These are phyloP conservation scores for Penicillium sp. DNA, from an alignment of 2,329 filamentous ascomycete species.

Conservation along the genomic window DNA sequence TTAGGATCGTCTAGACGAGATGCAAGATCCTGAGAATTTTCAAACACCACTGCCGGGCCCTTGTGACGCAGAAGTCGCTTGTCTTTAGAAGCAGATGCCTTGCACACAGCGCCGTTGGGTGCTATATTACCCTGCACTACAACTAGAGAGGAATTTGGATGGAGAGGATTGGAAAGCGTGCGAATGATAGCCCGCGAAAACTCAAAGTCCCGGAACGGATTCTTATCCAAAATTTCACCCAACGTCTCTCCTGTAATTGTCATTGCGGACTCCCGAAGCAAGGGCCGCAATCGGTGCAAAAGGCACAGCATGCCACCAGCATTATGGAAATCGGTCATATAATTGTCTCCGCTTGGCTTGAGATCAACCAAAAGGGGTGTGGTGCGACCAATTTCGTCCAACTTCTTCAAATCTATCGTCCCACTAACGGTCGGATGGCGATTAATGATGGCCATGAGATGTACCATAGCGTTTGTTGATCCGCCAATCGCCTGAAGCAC, in stretches of 20 bases:
- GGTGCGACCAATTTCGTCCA: slow-evolving; percentile 47
- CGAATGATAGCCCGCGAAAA: slow-evolving; percentile 43
- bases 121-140: slow-evolving; percentile 48
- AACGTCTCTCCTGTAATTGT: slow-evolving; percentile 48
- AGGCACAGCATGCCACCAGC: slow-evolving; percentile 50
- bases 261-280: slow-evolving; percentile 44
- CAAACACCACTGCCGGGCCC: slow-evolving; percentile 47
- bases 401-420: slow-evolving; percentile 42
- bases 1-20: slow-evolving; percentile 44
- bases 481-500: slow-evolving; percentile 55
- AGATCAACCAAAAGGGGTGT: slow-evolving; percentile 49
- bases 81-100: slow-evolving; percentile 50
- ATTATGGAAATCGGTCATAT: slow-evolving; percentile 55
- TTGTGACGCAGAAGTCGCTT: slow-evolving; percentile 41
- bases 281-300: slow-evolving; percentile 43
- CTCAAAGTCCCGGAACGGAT: slow-evolving; percentile 39
- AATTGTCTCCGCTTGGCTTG: slow-evolving; percentile 53
- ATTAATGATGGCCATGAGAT: slow-evolving; percentile 53
- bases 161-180: slow-evolving; percentile 43
- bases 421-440: slow-evolving; percentile 47
- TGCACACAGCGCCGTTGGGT: slow-evolving; percentile 47
- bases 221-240: slow-evolving; percentile 42
- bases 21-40: slow-evolving; percentile 46
- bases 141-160: slow-evolving; percentile 43
- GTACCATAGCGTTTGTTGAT: slow-evolving; percentile 54